phyloP scores from a whole-genome alignment of 345 rosid species.

The Lumnitzera racemosa region DNA sequence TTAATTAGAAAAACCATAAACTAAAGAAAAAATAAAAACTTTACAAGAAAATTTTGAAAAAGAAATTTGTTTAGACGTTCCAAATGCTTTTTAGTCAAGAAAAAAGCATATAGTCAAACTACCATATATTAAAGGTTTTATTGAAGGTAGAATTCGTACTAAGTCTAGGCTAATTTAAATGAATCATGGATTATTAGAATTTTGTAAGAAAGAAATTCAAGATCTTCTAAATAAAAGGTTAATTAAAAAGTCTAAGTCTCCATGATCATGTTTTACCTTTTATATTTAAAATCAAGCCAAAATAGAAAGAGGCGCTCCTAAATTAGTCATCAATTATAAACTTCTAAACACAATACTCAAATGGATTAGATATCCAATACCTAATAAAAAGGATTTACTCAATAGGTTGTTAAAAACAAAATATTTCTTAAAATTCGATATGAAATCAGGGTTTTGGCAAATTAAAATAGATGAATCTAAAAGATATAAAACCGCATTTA shows the following conservation, averaged over 20 bases:
- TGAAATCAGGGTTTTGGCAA: conserved; percentile 1
- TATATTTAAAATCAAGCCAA: not conserved
- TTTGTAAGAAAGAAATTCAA: not conserved
- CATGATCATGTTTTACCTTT: not conserved
- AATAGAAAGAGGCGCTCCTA: not conserved
- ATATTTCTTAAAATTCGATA: not conserved
- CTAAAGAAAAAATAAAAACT: not conserved
- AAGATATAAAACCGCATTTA: not conserved
- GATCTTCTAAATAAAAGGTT: not conserved
- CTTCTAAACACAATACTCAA: not conserved
- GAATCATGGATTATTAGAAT: not conserved
- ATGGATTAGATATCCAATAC: too few relatives aligned
- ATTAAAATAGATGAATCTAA: not conserved
- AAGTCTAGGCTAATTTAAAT: not conserved
- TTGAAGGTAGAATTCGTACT: not conserved
- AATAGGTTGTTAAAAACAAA: too few relatives aligned
- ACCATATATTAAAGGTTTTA: not conserved
- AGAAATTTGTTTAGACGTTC: not conserved
- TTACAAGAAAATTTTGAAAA: too few relatives aligned
- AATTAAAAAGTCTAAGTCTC: not conserved
- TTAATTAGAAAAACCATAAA: too few relatives aligned
- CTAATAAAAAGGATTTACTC: too few relatives aligned
- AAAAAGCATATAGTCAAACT: not conserved
- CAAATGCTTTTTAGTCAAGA: conserved; percentile 1
- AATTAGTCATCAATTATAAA: not conserved